A percentile compares a stretch with the other conserved stretches of the same genome.
These are phyloP conservation scores for Trypanosoma cruzi DNA, from an alignment of 208 protist species.

Conservation along the genomic window DNA sequence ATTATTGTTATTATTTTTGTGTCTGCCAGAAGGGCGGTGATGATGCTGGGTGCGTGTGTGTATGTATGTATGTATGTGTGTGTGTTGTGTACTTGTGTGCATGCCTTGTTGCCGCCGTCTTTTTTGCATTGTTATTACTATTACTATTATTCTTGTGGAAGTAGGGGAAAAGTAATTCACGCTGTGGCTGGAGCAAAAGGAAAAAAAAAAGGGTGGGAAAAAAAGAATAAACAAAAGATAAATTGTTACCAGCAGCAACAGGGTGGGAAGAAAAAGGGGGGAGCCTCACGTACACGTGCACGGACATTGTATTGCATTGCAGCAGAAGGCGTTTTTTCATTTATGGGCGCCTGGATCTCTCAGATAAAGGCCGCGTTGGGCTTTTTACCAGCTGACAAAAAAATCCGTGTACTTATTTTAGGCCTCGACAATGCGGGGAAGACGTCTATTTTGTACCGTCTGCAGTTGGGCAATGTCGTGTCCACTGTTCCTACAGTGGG, in stretches of 20 bases:
- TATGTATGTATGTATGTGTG: slow-evolving; percentile 1
- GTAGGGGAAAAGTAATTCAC: not conserved
- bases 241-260: not conserved
- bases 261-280: not conserved
- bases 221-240: not conserved
- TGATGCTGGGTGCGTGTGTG: not conserved
- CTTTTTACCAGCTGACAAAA: slow-evolving; percentile 74
- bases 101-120: not conserved
- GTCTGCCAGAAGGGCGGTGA: not conserved
- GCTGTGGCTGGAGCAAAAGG: not conserved
- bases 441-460: slow-evolving; percentile 98
- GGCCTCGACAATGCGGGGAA: slow-evolving; percentile 97
- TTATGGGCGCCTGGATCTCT: slow-evolving; percentile 71
- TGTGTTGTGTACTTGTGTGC: slow-evolving; percentile 16
- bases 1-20: slow-evolving; percentile 13
- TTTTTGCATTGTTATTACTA: not conserved
- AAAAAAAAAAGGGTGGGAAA: not conserved
- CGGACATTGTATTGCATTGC: not conserved
- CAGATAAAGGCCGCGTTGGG: slow-evolving; percentile 52
- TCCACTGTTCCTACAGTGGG: slow-evolving; percentile 98
- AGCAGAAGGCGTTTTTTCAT: not conserved
- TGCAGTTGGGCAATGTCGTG: slow-evolving; percentile 97
- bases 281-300: not conserved
- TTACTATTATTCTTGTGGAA: not conserved
- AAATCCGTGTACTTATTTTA: slow-evolving; percentile 94